Evolutionary conservation across 2,329 filamentous ascomycete genomes (phyloP), one percentile per base, ranked within the genome.

Genomic region (Exophiala mesophila): DNA sequence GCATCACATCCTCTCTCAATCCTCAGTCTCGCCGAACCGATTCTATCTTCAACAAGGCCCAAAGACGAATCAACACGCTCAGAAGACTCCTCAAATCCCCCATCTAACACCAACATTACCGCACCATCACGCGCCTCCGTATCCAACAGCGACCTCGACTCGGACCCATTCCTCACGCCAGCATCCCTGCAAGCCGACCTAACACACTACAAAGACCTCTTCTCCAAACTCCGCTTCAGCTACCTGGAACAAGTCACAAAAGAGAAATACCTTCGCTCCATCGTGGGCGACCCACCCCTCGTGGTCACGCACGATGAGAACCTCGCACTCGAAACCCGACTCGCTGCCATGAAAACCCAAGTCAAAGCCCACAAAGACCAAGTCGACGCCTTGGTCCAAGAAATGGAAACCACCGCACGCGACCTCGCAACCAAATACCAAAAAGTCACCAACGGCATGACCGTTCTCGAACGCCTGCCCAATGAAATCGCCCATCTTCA

Each of bases 211-310:
- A 52, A 80, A 68, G 89, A 96, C 66, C 78, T 97, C 15, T 98
- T 97, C 66, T 84, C 88, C 30, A 97, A 98, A 68, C 76, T 97
- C 28, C 87, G 90, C 55, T 97, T 97, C 71, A 94, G 86, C 52
- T 97, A 97, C 66, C 85, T 96, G 56, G 92, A 98, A 67, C 92
- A 97, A 71, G 88, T 97, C 50, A 97, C 90, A 32, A 98, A 97
- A 67, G 92, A 98, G 64, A 94, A 95, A 59, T 97, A 96, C 64
- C 82, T 98, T 41, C 86, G 88, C 54, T 83, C 86, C 51, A 94
- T 97, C 55, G 88, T 94, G 12, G 88, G 87, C 50, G 86, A 95
- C 50, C 88, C 89, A 36, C 92, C 90, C 0, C 74, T 89, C 12
- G 83, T 97, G 33, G 85, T 94, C 44, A 83, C 83, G 29, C 78